These are phyloP conservation scores for Mikania micrantha DNA, from an alignment of 129 eudicot species.

Conservation along the genomic window DNA sequence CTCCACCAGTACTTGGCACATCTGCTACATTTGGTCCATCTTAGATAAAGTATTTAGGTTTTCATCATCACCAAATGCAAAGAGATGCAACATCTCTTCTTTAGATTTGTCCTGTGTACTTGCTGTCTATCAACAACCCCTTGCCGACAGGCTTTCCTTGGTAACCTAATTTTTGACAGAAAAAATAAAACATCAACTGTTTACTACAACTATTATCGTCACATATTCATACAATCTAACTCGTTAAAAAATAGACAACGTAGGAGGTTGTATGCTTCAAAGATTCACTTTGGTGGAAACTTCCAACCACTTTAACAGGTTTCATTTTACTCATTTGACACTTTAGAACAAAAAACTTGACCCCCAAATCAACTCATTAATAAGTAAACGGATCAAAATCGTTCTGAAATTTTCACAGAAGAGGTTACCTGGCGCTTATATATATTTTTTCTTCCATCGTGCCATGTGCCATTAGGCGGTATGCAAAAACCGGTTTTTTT, in stretches of 20 bases:
- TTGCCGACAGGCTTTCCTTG: constrained; percentile 92
- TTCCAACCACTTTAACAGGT: neutral
- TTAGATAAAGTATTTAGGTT: constrained; percentile 32
- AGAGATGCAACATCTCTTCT: constrained; percentile 92
- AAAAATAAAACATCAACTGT: no score
- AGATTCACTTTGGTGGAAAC: neutral
- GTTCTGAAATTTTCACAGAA: neutral
- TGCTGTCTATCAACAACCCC: constrained; percentile 98
- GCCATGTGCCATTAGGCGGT: constrained; percentile 88
- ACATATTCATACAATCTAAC: neutral
- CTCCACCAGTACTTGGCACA: constrained; percentile 16
- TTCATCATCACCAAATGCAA: constrained; percentile 88
- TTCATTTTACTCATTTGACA: neutral
- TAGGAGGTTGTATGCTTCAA: neutral
- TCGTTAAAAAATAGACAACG: neutral
- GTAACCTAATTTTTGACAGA: no score
- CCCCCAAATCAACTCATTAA: neutral
- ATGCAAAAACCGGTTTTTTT: constrained; percentile 92
- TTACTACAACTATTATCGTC: no score
- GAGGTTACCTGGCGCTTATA: constrained; percentile 90
- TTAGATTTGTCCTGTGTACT: constrained; percentile 90
- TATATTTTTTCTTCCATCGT: constrained; percentile 91
- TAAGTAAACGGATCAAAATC: neutral
- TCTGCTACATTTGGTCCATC: constrained; percentile 29
- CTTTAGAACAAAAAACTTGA: neutral